These are phyloP conservation scores for Emericellopsis atlantica DNA, from an alignment of 2,329 filamentous ascomycete species.

Conservation along the genomic window DNA sequence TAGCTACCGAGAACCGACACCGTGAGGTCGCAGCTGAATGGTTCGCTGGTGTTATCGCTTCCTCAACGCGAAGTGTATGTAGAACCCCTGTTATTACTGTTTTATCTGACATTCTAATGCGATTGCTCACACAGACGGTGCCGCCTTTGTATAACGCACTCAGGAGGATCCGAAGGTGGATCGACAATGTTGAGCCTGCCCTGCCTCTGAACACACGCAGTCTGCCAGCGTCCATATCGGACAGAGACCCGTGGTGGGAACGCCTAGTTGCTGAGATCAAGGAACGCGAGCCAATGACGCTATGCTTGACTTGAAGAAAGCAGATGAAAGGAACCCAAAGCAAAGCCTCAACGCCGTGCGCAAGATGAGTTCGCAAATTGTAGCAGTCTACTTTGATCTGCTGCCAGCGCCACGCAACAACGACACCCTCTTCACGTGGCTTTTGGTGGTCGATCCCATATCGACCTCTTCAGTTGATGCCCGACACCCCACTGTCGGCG, in stretches of 20 bases:
- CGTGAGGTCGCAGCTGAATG: constrained; percentile 15
- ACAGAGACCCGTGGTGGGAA: constrained; percentile 26
- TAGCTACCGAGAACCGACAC: constrained; percentile 16
- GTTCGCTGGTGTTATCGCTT: constrained; percentile 22
- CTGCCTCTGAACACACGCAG: constrained; percentile 2
- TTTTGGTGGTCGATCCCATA: too few relatives aligned
- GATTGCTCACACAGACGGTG: constrained; percentile 18
- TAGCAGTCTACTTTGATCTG: background rate
- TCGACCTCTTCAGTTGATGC: constrained; percentile 4
- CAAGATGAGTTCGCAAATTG: background rate
- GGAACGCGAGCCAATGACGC: constrained; percentile 17
- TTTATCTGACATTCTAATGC: constrained; percentile 5
- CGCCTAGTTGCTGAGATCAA: constrained; percentile 18
- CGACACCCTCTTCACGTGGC: background rate
- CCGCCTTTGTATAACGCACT: constrained; percentile 22
- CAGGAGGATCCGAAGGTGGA: constrained; percentile 20
- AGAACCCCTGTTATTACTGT: constrained; percentile 1
- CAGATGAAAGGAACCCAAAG: background rate
- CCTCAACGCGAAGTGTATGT: constrained; percentile 26
- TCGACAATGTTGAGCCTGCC: constrained; percentile 8
- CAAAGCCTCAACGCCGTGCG: background rate
- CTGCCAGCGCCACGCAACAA: too few relatives aligned
- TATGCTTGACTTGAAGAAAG: constrained; percentile 23
- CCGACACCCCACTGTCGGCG: constrained; percentile 23
- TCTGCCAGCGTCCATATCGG: constrained; percentile 10